These are phyloP conservation scores for Cyclaneusma minus DNA, from an alignment of 2,329 filamentous ascomycete genomes.

Conservation along the genomic window DNA sequence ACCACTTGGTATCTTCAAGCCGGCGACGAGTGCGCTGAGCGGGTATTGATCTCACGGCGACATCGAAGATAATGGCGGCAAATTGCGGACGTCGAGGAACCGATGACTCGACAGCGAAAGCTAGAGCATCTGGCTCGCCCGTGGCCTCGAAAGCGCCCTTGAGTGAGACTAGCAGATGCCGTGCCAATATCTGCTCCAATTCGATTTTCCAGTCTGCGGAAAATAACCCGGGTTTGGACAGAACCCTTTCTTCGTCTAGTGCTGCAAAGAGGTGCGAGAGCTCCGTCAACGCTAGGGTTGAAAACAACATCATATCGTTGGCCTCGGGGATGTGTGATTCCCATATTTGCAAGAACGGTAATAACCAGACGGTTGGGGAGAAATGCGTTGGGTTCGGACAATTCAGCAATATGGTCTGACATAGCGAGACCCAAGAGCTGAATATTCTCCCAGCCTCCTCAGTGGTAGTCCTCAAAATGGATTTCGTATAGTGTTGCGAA, in stretches of 20 bases:
- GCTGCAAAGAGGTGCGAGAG: slow-evolving; percentile 14
- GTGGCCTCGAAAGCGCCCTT: slow-evolving; percentile 9
- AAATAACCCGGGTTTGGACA: no score
- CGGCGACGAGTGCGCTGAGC: slow-evolving; percentile 25
- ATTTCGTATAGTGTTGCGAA: slow-evolving; percentile 16
- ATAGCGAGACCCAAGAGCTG: slow-evolving; percentile 17
- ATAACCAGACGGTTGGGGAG: slow-evolving; percentile 8
- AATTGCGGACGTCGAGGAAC: slow-evolving; percentile 18
- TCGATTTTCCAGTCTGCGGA: slow-evolving; percentile 8
- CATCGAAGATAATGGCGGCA: slow-evolving; percentile 27
- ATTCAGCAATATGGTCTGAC: slow-evolving; percentile 1
- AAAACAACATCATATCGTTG: slow-evolving; percentile 13
- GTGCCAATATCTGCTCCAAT: slow-evolving; percentile 18
- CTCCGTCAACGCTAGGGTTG: slow-evolving; percentile 17
- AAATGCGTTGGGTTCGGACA: not conserved
- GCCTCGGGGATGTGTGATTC: slow-evolving; percentile 8
- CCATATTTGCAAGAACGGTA: slow-evolving; percentile 17
- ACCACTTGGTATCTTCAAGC: slow-evolving; percentile 29
- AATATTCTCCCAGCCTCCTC: slow-evolving; percentile 16
- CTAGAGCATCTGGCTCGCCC: slow-evolving; percentile 10
- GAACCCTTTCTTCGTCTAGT: slow-evolving; percentile 2
- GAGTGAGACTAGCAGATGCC: slow-evolving; percentile 19
- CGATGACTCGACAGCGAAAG: slow-evolving; percentile 5
- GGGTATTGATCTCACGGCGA: slow-evolving; percentile 27
- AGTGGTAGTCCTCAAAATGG: slow-evolving; percentile 13